A percentile compares a stretch with the other conserved stretches of the same genome.
Evolutionary conservation across 768 basidiomycete genomes (phyloP).

Genomic region (Boletus reticulatus): DNA sequence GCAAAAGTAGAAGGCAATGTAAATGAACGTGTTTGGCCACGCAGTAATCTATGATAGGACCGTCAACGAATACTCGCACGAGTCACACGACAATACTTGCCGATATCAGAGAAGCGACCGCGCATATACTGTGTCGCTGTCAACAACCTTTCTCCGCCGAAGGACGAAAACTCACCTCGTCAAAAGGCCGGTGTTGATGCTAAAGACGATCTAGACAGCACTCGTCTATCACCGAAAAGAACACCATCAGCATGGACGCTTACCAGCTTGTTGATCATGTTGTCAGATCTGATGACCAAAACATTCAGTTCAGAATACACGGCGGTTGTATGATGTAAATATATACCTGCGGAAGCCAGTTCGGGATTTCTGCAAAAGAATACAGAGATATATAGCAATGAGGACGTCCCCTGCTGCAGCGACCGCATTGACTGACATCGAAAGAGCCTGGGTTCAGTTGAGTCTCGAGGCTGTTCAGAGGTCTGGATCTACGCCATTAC

Average conservation of each 20-base stretch:
- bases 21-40: slow-evolving; percentile 53
- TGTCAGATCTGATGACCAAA: slow-evolving; percentile 39
- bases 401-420: slow-evolving; percentile 51
- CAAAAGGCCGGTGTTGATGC: slow-evolving; percentile 42
- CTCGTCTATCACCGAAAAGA: background rate
- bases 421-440: slow-evolving; percentile 55
- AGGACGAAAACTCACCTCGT: slow-evolving; percentile 18
- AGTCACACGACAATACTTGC: slow-evolving; percentile 25
- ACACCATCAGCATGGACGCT: background rate
- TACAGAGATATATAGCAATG: slow-evolving; percentile 48
- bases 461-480: background rate
- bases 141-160: background rate
- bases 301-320: background rate
- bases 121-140: slow-evolving; percentile 41
- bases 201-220: slow-evolving; percentile 44
- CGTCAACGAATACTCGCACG: background rate
- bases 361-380: slow-evolving; percentile 45
- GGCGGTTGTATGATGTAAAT: background rate
- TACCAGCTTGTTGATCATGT: slow-evolving; percentile 49
- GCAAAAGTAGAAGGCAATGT: slow-evolving; percentile 64
- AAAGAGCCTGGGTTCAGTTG: slow-evolving; percentile 32
- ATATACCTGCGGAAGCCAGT: slow-evolving; percentile 50
- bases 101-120: slow-evolving; percentile 57
- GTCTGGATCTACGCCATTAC: slow-evolving; percentile 13
- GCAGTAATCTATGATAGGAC: slow-evolving; percentile 42